phyloP scores from a whole-genome alignment of 2,329 filamentous ascomycete species.

The Mollisiaceae sp. region DNA sequence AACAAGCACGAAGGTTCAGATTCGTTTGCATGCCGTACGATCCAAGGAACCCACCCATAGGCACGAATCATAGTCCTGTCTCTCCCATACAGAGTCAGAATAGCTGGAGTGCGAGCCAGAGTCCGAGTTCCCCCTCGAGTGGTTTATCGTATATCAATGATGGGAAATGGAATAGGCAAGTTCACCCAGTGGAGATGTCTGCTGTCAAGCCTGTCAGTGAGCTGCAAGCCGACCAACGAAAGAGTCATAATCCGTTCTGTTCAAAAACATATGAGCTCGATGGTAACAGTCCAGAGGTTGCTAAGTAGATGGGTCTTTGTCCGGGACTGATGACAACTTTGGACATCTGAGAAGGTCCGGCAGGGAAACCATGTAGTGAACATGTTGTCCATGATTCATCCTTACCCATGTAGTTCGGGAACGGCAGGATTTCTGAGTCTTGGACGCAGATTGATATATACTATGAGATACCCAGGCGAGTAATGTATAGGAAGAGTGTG shows the following conservation, averaged over 20 bases:
- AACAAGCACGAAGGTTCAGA: slow-evolving; percentile 23
- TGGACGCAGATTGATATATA: not conserved
- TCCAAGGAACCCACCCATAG: not conserved
- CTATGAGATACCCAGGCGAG: not conserved
- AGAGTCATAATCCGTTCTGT: not conserved
- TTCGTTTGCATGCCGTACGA: slow-evolving; percentile 25
- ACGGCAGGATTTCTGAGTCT: not conserved
- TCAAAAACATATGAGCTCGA: not conserved
- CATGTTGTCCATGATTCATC: too few relatives aligned
- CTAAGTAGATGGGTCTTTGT: not conserved
- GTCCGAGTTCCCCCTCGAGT: not conserved
- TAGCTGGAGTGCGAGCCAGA: not conserved
- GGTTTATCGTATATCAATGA: not conserved
- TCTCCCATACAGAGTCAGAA: not conserved
- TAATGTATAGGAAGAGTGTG: not conserved
- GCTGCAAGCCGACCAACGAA: not conserved
- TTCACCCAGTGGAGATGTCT: not conserved
- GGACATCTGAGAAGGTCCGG: not conserved
- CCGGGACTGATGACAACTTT: not conserved
- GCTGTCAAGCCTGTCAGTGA: not conserved
- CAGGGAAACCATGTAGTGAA: not conserved
- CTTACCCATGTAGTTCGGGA: not conserved
- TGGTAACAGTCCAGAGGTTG: not conserved
- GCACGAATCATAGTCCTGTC: not conserved
- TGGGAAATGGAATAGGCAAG: slow-evolving; percentile 1